Conservation (phyloP, 768 basidiomycete species). For the Dictyophora rubrovolvata region DNA sequence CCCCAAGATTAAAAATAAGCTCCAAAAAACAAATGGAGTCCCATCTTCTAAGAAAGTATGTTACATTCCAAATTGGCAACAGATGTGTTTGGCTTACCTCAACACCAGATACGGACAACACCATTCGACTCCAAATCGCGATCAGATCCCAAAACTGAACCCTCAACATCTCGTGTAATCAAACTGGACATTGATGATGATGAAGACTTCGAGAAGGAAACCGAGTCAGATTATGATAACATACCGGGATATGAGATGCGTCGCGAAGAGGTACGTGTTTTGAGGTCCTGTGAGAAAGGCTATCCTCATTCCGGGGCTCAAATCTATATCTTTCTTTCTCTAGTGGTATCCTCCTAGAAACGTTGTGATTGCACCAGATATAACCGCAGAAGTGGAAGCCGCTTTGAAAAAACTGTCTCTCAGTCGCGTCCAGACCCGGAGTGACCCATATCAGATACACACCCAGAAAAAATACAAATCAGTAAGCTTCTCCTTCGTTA, state of each 20-base stretch:
- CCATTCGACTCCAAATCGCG: no score
- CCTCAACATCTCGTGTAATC: background rate
- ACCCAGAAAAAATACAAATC: background rate
- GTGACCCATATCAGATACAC: background rate
- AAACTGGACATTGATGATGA: background rate
- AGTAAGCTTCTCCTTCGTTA: background rate
- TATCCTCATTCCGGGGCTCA: background rate
- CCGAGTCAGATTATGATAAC: constrained; percentile 7
- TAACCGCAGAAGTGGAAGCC: background rate
- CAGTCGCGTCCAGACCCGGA: background rate
- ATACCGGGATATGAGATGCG: background rate
- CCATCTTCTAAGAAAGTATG: no score
- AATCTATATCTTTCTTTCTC: background rate
- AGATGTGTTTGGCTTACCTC: no score
- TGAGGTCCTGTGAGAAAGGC: background rate
- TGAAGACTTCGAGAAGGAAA: background rate
- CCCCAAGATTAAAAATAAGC: background rate
- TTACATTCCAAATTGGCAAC: no score
- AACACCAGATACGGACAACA: no score
- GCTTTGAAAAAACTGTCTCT: background rate
- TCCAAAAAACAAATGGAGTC: no score
- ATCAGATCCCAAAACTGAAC: background rate
- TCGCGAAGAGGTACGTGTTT: background rate
- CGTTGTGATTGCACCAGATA: background rate
- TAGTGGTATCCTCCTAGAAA: background rate